These are phyloP conservation scores for Omphalea diandra DNA, from an alignment of 441 rosid genomes.

Conservation along the genomic window DNA sequence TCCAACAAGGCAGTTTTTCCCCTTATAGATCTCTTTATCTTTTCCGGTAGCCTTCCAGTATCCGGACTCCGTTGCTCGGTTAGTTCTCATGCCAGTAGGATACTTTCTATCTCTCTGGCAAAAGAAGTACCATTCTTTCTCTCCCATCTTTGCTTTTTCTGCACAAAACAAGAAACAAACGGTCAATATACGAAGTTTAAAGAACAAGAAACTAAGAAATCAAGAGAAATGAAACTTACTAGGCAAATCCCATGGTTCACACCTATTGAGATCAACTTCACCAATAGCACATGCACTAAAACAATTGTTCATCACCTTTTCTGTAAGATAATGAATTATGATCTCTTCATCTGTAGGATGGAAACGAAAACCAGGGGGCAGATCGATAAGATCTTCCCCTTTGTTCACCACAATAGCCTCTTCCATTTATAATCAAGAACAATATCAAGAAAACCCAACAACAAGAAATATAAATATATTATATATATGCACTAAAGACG, in stretches of 20 bases:
- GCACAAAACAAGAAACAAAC: constrained; percentile 6
- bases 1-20: constrained; percentile 68
- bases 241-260: constrained; percentile 96
- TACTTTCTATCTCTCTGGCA: constrained; percentile 89
- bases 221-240: constrained; percentile 54
- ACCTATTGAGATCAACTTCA: constrained; percentile 90
- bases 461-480: background rate
- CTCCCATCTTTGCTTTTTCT: constrained; percentile 98
- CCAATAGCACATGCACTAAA: constrained; percentile 76
- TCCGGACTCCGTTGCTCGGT: constrained; percentile 87
- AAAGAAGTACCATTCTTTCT: constrained; percentile 94
- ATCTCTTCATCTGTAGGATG: constrained; percentile 98
- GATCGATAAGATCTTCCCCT: constrained; percentile 52
- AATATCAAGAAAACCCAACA: background rate
- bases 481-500: background rate
- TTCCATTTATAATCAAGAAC: constrained; percentile 32
- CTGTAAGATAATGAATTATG: constrained; percentile 63
- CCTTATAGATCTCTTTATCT: constrained; percentile 75
- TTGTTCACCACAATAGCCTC: constrained; percentile 43
- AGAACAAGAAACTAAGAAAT: background rate
- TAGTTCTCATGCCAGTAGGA: constrained; percentile 97
- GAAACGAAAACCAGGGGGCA: constrained; percentile 94
- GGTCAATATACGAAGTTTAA: no score
- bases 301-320: constrained; percentile 56
- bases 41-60: constrained; percentile 99